Base-by-base conservation (phyloP, 2,329 filamentous ascomycete species). In the Cryphonectria naterciae region DNA sequence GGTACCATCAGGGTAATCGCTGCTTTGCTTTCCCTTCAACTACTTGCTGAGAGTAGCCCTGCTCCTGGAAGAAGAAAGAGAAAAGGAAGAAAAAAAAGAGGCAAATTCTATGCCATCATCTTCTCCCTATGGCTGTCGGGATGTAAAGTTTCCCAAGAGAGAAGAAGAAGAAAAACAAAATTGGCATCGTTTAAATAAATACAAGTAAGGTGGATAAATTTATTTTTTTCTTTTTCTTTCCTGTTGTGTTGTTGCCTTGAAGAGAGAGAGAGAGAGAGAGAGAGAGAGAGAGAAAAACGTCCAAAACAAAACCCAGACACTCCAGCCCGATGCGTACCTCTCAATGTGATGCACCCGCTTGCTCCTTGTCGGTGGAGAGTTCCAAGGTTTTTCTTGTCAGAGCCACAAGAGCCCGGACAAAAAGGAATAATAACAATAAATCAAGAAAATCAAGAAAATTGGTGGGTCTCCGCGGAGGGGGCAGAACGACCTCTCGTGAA, bases 281-380 rank as follows among this genome's bases (percentile, higher is more conserved):
- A 32, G 3, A 15, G 6, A 54, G 32, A 39, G 37, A 39, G 10
- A 39, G 10, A 37, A 39, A 11, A 39, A 13, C 11, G 10, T 39
- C 37, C 37, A 39, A 39, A 62, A 19, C 58, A 68, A 43, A 64
- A 56, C 10, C 35, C 43, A 67, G 17, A 74, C 70, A 69, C 22
- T 35, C 67, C 69, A 49, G 70, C 70, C 72, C 75, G 70, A 73
- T 74, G 72, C 74, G 70, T 56, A 64, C 46, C 19, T 49, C 10
- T 49, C 10, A 49, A 32, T 56, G 35, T 65, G 65, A 76, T 75
- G 61, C 56, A 15, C 52, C 66, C 41, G 39, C 61, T 64, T 39
- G 46, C 46, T n/a, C 41, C 39, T 19, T 19, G 61, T 39, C 39
- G 39, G 61, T 43, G 61, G 61, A n/a, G 19, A 39, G n/a, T 25